Evolutionary conservation across 2,329 filamentous ascomycete genomes (phyloP).

Genomic region (Penicillium janthinellum): DNA sequence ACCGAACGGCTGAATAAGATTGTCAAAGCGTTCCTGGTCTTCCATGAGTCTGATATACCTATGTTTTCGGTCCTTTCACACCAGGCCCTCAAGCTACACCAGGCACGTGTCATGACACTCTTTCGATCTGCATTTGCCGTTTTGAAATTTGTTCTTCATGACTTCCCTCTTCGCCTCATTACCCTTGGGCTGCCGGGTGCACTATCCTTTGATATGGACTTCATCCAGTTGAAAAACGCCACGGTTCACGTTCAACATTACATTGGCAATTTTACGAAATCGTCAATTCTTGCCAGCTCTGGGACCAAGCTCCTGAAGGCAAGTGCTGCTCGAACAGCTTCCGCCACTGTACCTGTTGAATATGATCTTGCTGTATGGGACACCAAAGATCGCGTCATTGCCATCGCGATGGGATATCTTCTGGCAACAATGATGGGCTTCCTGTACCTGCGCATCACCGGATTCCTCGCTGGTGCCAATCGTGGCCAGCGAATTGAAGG

Average conservation of each 20-base stretch:
- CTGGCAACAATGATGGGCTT: constrained; percentile 74
- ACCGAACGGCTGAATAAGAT: constrained; percentile 43
- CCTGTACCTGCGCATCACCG: constrained; percentile 75
- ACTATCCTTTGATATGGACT: constrained; percentile 24
- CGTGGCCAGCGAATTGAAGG: constrained; percentile 66
- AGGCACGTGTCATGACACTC: constrained; percentile 52
- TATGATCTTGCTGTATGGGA: constrained; percentile 68
- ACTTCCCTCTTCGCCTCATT: constrained; percentile 39
- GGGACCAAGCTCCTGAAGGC: constrained; percentile 33
- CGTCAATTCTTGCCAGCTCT: constrained; percentile 26
- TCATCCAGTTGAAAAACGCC: constrained; percentile 20
- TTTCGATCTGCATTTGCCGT: constrained; percentile 44
- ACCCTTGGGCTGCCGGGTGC: constrained; percentile 29
- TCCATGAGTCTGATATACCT: constrained; percentile 64
- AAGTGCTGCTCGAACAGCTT: constrained; percentile 21
- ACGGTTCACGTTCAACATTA: constrained; percentile 23
- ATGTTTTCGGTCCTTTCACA: constrained; percentile 78
- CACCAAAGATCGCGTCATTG: constrained; percentile 67
- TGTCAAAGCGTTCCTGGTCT: constrained; percentile 42
- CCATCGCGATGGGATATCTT: constrained; percentile 78
- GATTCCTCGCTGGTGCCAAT: constrained; percentile 64
- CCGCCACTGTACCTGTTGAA: constrained; percentile 46
- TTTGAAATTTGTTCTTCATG: constrained; percentile 47
- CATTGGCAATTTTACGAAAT: constrained; percentile 25
- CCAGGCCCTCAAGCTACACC: constrained; percentile 65